A percentile compares a stretch with the other conserved stretches of the same genome.
phyloP scores from a whole-genome alignment of 306 rosid genomes.

The Cucurbita moschata region DNA sequence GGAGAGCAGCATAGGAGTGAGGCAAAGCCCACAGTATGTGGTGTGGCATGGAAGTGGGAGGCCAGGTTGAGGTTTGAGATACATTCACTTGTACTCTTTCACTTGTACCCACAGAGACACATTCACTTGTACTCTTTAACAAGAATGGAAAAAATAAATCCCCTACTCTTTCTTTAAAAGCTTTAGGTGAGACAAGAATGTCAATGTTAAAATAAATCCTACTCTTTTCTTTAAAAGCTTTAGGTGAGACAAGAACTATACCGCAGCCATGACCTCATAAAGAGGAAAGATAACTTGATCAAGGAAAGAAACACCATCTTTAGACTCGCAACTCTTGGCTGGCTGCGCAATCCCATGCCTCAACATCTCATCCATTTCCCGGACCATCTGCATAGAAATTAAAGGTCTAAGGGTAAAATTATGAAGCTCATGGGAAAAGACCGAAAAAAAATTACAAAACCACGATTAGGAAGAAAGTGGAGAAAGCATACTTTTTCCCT shows the following conservation, averaged over 20 bases:
- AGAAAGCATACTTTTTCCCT: too few species aligned
- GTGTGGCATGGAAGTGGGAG: too few species aligned
- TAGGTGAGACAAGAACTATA: constrained; percentile 19
- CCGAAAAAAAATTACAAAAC: not conserved
- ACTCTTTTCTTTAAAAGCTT: not conserved
- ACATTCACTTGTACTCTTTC: not conserved
- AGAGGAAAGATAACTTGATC: constrained; percentile 67
- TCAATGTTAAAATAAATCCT: too few species aligned
- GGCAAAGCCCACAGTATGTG: too few species aligned
- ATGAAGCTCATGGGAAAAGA: not conserved
- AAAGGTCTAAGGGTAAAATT: not conserved
- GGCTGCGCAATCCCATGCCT: constrained; percentile 69
- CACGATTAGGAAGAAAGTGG: too few species aligned
- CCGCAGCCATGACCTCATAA: constrained; percentile 65
- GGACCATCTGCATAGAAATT: constrained; percentile 57
- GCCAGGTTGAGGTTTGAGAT: too few species aligned
- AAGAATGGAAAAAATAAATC: not conserved
- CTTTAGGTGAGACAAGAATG: too few species aligned
- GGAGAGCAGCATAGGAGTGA: too few species aligned
- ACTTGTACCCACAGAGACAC: not conserved
- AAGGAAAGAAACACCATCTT: constrained; percentile 62
- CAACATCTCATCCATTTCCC: constrained; percentile 83
- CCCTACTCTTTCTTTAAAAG: too few species aligned
- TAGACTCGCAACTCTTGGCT: constrained; percentile 67
- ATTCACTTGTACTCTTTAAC: not conserved